Conservation (phyloP, 1,139 yeast species). For the Candida sanyaensis region DNA sequence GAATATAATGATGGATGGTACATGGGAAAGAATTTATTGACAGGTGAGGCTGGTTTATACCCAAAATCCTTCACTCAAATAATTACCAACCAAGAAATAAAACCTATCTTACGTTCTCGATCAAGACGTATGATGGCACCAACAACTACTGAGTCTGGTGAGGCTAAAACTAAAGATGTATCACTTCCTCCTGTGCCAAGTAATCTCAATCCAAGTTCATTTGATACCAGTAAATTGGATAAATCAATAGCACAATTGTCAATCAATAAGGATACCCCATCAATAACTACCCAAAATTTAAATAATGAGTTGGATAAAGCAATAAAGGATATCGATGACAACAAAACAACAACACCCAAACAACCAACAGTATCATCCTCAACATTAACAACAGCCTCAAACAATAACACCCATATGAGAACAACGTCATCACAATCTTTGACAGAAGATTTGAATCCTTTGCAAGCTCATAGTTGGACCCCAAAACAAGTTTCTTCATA, state of each 20-base stretch:
- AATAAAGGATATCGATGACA: slow-evolving; percentile 56
- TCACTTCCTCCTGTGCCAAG: slow-evolving; percentile 6
- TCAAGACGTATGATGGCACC: slow-evolving; percentile 51
- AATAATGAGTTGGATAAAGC: slow-evolving; percentile 81
- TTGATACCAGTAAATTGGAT: slow-evolving; percentile 1
- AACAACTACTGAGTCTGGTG: slow-evolving; percentile 3
- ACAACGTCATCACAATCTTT: slow-evolving; percentile 12
- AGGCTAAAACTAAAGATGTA: slow-evolving; percentile 1
- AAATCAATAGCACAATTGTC: slow-evolving; percentile 8
- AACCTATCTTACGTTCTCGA: slow-evolving; percentile 53
- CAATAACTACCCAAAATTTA: slow-evolving; percentile 24
- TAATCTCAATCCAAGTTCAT: slow-evolving; percentile 7
- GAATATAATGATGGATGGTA: slow-evolving; percentile 99
- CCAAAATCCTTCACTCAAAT: slow-evolving; percentile 82
- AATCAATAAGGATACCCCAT: not conserved
- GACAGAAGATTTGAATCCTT: slow-evolving; percentile 48
- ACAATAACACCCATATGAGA: slow-evolving; percentile 7
- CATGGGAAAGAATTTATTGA: slow-evolving; percentile 73
- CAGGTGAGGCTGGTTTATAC: slow-evolving; percentile 79
- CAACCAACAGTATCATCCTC: not conserved
- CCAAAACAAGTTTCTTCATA: slow-evolving; percentile 83
- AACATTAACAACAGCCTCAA: not conserved
- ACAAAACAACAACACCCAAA: not conserved
- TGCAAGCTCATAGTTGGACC: slow-evolving; percentile 67
- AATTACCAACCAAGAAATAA: slow-evolving; percentile 22